Percentiles rank a stretch among this genome's conserved stretches.
phyloP scores from a whole-genome alignment of 2,329 filamentous ascomycete species.

The Mycosphaerella arachidis region DNA sequence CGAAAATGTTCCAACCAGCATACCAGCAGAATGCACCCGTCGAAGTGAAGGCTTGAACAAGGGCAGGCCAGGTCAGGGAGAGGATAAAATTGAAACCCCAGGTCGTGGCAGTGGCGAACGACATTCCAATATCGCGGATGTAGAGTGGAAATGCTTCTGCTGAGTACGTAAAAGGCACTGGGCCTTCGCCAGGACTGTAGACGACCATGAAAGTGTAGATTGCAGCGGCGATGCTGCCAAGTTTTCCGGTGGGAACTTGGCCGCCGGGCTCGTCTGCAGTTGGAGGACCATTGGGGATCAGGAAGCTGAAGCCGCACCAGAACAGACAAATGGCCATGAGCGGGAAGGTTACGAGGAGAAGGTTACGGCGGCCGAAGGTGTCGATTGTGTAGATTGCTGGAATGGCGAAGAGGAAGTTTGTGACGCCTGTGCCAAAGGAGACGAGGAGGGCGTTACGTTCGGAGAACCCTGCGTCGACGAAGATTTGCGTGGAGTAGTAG shows the following conservation, averaged over 20 bases:
- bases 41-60: constrained; percentile 45
- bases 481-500: constrained; percentile 35
- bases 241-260: constrained; percentile 7
- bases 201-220: constrained; percentile 52
- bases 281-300: constrained; percentile 1
- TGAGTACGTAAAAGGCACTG: constrained; percentile 37
- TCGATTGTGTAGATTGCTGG: constrained; percentile 45
- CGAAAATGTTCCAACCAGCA: constrained; percentile 50
- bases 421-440: constrained; percentile 42
- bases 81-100: constrained; percentile 40
- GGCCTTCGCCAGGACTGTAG: constrained; percentile 44
- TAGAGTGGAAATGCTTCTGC: constrained; percentile 45
- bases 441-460: constrained; percentile 34
- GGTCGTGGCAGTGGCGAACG: constrained; percentile 55
- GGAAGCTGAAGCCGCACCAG: constrained; percentile 42
- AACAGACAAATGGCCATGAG: constrained; percentile 47
- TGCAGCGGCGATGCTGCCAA: constrained; percentile 37
- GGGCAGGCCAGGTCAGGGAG: constrained; percentile 43
- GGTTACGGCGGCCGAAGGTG: constrained; percentile 39
- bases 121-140: constrained; percentile 39
- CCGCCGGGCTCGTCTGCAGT: too few species aligned
- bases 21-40: constrained; percentile 54
- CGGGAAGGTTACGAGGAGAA: constrained; percentile 12
- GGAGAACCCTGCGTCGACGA: constrained; percentile 33
- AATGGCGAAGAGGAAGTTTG: constrained; percentile 43